A percentile compares a stretch with the other conserved stretches of the same genome.
These are phyloP conservation scores for Cutaneotrichosporon sp. DNA, from an alignment of 1,284 basidiomycete genomes.

Conservation along the genomic window DNA sequence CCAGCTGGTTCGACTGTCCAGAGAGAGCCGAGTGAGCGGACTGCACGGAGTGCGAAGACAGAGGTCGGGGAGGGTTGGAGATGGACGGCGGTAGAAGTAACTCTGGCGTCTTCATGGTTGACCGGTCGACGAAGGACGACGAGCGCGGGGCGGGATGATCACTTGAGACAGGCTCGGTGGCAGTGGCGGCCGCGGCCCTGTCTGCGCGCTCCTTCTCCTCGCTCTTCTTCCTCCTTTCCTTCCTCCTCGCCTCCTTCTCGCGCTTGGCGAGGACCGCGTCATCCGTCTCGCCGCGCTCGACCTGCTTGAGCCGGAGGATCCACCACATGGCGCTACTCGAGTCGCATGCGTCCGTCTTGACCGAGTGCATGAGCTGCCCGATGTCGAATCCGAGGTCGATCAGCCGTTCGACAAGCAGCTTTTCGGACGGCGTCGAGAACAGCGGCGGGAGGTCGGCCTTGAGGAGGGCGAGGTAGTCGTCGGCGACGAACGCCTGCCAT, in stretches of 20 bases:
- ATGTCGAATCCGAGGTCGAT: conserved; percentile 84
- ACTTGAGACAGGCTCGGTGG: background rate
- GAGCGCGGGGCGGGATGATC: background rate
- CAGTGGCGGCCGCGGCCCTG: background rate
- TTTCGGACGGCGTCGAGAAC: conserved; percentile 80
- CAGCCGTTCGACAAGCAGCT: conserved; percentile 74
- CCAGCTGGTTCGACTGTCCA: background rate
- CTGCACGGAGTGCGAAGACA: background rate
- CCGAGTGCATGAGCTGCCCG: conserved; percentile 91
- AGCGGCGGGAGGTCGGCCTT: conserved; percentile 71
- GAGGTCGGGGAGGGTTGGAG: background rate
- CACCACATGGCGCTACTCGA: conserved; percentile 91
- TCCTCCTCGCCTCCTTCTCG: conserved; percentile 34
- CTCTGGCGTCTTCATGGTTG: background rate
- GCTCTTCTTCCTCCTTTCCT: conserved; percentile 32
- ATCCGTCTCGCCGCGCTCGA: conserved; percentile 51
- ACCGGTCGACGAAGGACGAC: background rate
- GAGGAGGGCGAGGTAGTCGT: conserved; percentile 70
- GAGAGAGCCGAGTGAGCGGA: background rate
- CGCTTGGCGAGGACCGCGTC: conserved; percentile 37
- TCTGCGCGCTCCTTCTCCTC: conserved; percentile 15
- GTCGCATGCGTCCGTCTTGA: conserved; percentile 89
- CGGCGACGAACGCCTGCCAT: conserved; percentile 44
- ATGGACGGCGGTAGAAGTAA: background rate
- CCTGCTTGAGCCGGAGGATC: conserved; percentile 80